These are phyloP conservation scores for Taiozyma sp. DNA, from an alignment of 1,139 yeast species.

Conservation along the genomic window DNA sequence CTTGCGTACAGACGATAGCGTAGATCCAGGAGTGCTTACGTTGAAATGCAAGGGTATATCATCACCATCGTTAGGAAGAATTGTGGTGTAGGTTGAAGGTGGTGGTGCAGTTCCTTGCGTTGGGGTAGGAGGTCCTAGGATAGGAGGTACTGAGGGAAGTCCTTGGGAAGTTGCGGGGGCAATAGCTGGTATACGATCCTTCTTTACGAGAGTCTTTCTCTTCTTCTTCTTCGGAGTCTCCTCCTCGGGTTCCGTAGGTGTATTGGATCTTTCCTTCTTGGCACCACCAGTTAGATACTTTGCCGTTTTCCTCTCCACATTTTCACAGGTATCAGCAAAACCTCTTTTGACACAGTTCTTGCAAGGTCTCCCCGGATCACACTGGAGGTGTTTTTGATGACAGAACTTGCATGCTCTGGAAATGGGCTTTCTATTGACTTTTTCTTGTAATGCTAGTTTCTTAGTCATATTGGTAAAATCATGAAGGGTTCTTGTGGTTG, in stretches of 20 bases:
- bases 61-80: constrained; percentile 4
- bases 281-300: constrained; percentile 14
- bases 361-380: constrained; percentile 56
- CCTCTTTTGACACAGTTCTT: constrained; percentile 61
- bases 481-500: background rate
- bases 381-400: constrained; percentile 66
- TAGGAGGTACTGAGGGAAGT: no score
- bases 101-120: background rate
- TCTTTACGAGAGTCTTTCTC: background rate
- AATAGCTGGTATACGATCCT: background rate
- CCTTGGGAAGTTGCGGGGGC: background rate
- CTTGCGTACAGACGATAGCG: background rate
- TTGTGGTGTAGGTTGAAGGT: background rate
- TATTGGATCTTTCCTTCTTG: background rate
- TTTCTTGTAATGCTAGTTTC: constrained; percentile 47
- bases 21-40: background rate
- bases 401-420: constrained; percentile 67
- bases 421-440: constrained; percentile 52
- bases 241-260: background rate
- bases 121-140: no score
- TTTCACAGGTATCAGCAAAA: constrained; percentile 47
- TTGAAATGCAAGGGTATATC: background rate
- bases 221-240: background rate
- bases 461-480: constrained; percentile 44
- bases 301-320: constrained; percentile 55